Percentiles rank a stretch among this genome's conserved stretches.
phyloP scores from a whole-genome alignment of 1,284 basidiomycete genomes.

The Sporisorium scitamineum region DNA sequence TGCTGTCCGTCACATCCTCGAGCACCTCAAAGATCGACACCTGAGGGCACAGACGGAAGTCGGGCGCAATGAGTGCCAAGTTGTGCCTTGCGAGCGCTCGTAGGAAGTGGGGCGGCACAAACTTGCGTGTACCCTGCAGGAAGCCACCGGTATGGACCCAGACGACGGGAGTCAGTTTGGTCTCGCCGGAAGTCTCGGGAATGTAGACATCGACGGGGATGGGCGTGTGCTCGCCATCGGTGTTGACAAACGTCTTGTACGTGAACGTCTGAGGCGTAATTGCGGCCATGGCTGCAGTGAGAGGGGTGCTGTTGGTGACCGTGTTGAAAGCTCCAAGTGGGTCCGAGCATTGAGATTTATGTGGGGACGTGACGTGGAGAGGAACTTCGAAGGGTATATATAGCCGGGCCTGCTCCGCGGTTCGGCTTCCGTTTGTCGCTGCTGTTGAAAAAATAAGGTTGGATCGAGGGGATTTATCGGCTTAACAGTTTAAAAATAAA shows the following conservation, averaged over 20 bases:
- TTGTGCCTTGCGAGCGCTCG: slow-evolving; percentile 42
- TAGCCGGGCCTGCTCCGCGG: slow-evolving; percentile 31
- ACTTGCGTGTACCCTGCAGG: slow-evolving; percentile 55
- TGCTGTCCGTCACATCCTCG: slow-evolving; percentile 48
- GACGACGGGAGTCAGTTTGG: slow-evolving; percentile 43
- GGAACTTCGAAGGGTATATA: not conserved
- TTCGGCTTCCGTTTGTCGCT: not conserved
- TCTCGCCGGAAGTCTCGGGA: slow-evolving; percentile 20
- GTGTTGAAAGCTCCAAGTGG: not conserved
- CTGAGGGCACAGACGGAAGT: slow-evolving; percentile 57
- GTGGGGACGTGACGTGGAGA: not conserved
- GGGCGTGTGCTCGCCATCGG: slow-evolving; percentile 32
- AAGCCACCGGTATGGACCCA: slow-evolving; percentile 59
- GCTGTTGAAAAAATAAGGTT: not conserved
- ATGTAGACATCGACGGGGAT: slow-evolving; percentile 58
- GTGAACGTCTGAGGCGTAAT: slow-evolving; percentile 37
- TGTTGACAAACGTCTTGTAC: slow-evolving; percentile 53
- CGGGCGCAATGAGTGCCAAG: slow-evolving; percentile 50
- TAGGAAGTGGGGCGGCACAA: slow-evolving; percentile 53
- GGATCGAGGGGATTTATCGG: not conserved
- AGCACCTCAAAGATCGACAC: slow-evolving; percentile 47
- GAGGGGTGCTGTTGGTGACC: not conserved
- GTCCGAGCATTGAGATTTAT: not conserved
- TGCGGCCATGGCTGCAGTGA: slow-evolving; percentile 12
- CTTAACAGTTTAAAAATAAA: not conserved